These are phyloP conservation scores for Vigna radiata DNA, from an alignment of 306 rosid genomes.

Conservation along the genomic window DNA sequence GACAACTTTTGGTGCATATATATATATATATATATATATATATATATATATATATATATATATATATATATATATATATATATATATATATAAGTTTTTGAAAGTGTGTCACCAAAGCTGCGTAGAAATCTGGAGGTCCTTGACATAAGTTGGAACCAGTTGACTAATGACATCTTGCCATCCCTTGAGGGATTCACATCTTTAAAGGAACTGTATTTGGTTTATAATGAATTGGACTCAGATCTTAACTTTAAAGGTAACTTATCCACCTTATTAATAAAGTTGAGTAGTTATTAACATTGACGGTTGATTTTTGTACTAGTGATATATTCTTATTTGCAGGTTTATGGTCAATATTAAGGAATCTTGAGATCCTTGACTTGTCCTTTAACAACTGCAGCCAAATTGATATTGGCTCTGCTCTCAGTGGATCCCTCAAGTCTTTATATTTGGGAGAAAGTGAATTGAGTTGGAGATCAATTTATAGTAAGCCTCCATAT, in stretches of 20 bases:
- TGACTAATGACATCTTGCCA: not conserved
- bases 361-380: slow-evolving; percentile 29
- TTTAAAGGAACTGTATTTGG: not conserved
- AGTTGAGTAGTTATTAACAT: not conserved
- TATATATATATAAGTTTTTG: no score
- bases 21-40: no score
- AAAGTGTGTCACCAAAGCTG: no score
- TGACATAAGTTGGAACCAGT: not conserved
- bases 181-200: slow-evolving; percentile 15
- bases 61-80: no score
- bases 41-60: no score
- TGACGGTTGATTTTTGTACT: no score
- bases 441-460: not conserved
- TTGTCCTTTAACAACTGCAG: not conserved
- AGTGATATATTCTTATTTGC: not conserved
- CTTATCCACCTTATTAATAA: not conserved
- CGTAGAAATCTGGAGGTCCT: no score
- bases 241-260: slow-evolving; percentile 22
- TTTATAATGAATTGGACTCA: not conserved
- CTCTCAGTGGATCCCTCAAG: slow-evolving; percentile 34
- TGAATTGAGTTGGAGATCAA: not conserved
- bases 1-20: no score
- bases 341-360: not conserved
- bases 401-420: not conserved
- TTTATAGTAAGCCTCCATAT: not conserved